Evolutionary conservation across 192 early-diverging fungal genomes (phyloP).

Genomic region (Chytriomyces confervae): DNA sequence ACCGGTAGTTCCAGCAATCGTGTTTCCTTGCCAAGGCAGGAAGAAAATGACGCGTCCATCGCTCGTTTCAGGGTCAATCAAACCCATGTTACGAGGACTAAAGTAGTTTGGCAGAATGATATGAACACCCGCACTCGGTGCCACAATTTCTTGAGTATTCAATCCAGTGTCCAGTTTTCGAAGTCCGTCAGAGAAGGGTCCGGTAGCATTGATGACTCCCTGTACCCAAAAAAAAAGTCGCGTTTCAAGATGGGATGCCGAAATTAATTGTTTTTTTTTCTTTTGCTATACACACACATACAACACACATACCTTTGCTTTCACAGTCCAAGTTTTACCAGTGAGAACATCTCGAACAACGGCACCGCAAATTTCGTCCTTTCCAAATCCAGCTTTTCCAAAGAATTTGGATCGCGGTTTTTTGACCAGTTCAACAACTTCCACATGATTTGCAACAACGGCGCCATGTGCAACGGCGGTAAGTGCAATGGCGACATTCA

Average conservation of each 20-base stretch:
- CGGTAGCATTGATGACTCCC: slow-evolving; percentile 93
- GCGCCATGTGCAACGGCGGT: slow-evolving; percentile 92
- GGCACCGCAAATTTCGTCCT: slow-evolving; percentile 78
- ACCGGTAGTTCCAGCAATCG: slow-evolving; percentile 92
- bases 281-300: no score
- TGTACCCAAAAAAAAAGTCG: not conserved
- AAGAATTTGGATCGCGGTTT: slow-evolving; percentile 47
- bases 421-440: slow-evolving; percentile 84
- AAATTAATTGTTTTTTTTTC: no score
- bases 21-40: slow-evolving; percentile 95
- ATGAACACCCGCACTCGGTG: slow-evolving; percentile 92
- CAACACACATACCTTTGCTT: slow-evolving; percentile 66
- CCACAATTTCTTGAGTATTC: slow-evolving; percentile 79
- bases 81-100: slow-evolving; percentile 86
- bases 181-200: slow-evolving; percentile 83
- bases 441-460: slow-evolving; percentile 90
- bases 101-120: slow-evolving; percentile 96
- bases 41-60: slow-evolving; percentile 98
- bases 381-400: slow-evolving; percentile 48
- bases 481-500: slow-evolving; percentile 93
- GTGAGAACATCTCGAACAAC: slow-evolving; percentile 79
- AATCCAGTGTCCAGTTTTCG: slow-evolving; percentile 85
- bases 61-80: slow-evolving; percentile 91
- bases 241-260: not conserved
- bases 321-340: slow-evolving; percentile 84